Conservation (phyloP, 2,329 filamentous ascomycete genomes). For the Endocalyx cinctus region DNA sequence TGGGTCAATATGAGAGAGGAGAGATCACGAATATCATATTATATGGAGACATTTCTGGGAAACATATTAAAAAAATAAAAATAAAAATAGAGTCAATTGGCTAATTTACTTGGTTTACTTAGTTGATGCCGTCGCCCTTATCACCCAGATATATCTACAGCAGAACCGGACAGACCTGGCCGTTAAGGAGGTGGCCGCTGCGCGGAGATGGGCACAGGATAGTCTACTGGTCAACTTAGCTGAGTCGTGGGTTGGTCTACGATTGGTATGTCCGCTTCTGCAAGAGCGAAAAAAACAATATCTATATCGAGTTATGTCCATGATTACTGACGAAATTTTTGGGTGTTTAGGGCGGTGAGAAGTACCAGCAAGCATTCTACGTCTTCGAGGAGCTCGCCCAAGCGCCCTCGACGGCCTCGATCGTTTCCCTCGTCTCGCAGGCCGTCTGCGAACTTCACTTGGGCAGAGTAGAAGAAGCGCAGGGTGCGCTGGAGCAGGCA, state of each 20-base stretch:
- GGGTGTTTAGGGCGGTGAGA: slow-evolving; percentile 71
- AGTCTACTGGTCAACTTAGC: slow-evolving; percentile 89
- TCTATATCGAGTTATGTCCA: not conserved
- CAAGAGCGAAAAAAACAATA: not conserved
- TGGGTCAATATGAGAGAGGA: no score
- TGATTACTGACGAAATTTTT: slow-evolving; percentile 5
- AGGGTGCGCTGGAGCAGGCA: slow-evolving; percentile 78
- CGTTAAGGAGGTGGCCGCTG: slow-evolving; percentile 79
- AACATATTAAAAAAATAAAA: no score
- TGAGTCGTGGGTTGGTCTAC: slow-evolving; percentile 89
- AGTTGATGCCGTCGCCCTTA: slow-evolving; percentile 77
- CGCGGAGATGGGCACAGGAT: slow-evolving; percentile 92
- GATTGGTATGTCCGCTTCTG: slow-evolving; percentile 57
- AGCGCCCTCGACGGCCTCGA: slow-evolving; percentile 72
- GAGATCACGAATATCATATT: no score
- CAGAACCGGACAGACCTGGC: slow-evolving; percentile 91
- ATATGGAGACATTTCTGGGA: no score
- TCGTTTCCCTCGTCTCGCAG: slow-evolving; percentile 75
- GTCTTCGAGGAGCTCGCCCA: slow-evolving; percentile 96
- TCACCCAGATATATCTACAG: slow-evolving; percentile 85
- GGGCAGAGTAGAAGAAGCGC: slow-evolving; percentile 81
- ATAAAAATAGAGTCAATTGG: no score
- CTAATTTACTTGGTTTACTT: no score
- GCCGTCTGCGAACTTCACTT: slow-evolving; percentile 89
- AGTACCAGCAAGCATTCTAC: slow-evolving; percentile 96